Evolutionary conservation across 75 land plant genomes (phyloP).

Genomic region (Gnetum montanum): DNA sequence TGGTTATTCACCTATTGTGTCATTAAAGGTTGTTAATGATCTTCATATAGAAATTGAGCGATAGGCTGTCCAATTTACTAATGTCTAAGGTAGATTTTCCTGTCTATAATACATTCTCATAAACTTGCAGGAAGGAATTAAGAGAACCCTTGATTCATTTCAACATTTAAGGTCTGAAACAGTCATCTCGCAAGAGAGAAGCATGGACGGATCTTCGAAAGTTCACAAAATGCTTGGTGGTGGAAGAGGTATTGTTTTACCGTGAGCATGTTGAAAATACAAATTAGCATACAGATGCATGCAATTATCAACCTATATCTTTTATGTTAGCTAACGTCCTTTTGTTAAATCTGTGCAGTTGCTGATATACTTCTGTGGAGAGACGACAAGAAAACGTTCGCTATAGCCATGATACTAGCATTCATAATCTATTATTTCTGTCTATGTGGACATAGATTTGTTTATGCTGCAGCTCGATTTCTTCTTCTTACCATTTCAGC

Average conservation of each 20-base stretch:
- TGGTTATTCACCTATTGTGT: constrained; percentile 67
- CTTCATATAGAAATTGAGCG: not conserved
- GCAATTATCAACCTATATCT: not conserved
- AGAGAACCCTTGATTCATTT: constrained; percentile 58
- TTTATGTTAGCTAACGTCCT: not conserved
- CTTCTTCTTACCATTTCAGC: constrained; percentile 30
- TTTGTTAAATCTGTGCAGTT: constrained; percentile 37
- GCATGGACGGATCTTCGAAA: constrained; percentile 43
- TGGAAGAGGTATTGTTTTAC: constrained; percentile 58
- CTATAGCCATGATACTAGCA: constrained; percentile 22
- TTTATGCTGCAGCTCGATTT: constrained; percentile 47
- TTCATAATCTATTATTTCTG: constrained; percentile 40
- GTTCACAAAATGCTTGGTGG: constrained; percentile 43
- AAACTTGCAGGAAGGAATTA: constrained; percentile 82
- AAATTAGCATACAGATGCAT: not conserved
- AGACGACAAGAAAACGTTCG: constrained; percentile 46
- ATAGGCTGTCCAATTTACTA: not conserved
- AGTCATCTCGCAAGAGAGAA: constrained; percentile 6
- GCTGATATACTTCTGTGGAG: constrained; percentile 79
- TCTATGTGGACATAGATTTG: constrained; percentile 42
- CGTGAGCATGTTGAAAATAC: not conserved
- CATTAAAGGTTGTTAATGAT: constrained; percentile 46
- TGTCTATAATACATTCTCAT: constrained; percentile 6
- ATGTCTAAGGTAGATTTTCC: not conserved
- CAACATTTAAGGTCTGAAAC: constrained; percentile 53